phyloP scores from a whole-genome alignment of 179 eudicot species.

The Vitellaria paradoxa region DNA sequence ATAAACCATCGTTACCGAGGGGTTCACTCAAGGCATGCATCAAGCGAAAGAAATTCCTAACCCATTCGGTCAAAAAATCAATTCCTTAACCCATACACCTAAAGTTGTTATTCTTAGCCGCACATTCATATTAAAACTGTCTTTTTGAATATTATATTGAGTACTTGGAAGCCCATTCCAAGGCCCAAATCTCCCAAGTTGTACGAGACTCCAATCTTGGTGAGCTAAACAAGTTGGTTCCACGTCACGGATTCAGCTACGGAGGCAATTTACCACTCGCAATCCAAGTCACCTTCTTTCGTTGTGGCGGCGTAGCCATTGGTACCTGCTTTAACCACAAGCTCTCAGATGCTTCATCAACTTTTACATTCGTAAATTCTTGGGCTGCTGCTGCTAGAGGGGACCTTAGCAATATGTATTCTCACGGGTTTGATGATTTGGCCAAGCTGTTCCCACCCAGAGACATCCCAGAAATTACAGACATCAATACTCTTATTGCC shows the following conservation, averaged over 20 bases:
- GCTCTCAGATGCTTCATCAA: neutral
- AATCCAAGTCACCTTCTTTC: neutral
- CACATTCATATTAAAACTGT: no score
- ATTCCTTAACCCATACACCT: no score
- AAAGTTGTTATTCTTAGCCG: no score
- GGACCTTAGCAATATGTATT: neutral
- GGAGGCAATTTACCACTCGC: neutral
- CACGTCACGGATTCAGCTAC: neutral
- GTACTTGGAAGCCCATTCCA: neutral
- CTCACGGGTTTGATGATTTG: neutral
- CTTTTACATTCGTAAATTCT: neutral
- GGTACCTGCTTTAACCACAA: neutral
- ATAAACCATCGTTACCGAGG: no score
- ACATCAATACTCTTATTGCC: neutral
- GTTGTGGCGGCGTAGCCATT: neutral
- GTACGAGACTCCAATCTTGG: neutral
- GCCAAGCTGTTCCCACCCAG: neutral
- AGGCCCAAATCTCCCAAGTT: neutral
- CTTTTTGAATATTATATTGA: no score
- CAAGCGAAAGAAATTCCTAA: no score
- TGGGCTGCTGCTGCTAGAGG: constrained; percentile 3
- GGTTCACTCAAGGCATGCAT: no score
- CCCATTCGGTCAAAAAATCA: no score
- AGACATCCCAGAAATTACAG: neutral
- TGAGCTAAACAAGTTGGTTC: constrained; percentile 4